Base-by-base conservation (phyloP, 2,329 filamentous ascomycete genomes). In the Colletotrichum filicis region DNA sequence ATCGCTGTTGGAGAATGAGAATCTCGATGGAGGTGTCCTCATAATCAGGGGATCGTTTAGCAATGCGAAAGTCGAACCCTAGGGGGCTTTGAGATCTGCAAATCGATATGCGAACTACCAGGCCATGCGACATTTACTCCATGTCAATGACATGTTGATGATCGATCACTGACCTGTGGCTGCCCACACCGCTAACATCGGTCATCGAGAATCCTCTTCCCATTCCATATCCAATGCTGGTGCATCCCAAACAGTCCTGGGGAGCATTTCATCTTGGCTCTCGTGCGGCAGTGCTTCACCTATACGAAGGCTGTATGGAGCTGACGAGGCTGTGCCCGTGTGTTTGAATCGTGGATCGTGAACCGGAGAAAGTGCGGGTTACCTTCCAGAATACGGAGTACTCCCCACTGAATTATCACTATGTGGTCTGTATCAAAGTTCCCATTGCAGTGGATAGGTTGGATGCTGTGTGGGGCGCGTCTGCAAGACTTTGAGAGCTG, bases 281-380 rank as follows among this genome's bases (percentile, higher is more conserved):
- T 24, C 2, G 5, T 35, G 58, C 22, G 30, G 22, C n/a, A 59
- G n/a, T 70, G 66, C 71, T 52, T 74, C 61, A 71, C 30, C 22
- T 67, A 67, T 53, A 67, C 68, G 59, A 68, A 32, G 66, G 66
- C 52, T 28, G 57, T 66, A 67, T 62, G 71, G 67, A 32, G 61
- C n/a, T 66, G 12, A 24, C 32, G 67, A 66, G 67, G 49, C 61
- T 28, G 37, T 66, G 67, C 28, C 28, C 16, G 7, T 30, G 12
- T 55, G 53, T 37, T 60, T 53, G 55, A 73, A 69, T 56, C 59
- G 59, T n/a, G 37, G 53, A 49, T 30, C 53, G 59, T 26, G 37
- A 68, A 49, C 28, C 16, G 14, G 24, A 9, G 42, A 49, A n/a
- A 42, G 14, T 22, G 37, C 19, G 63, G 28, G 28, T 60, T 46